Evolutionary conservation across 768 basidiomycete species (phyloP).

Genomic region (Tylopilus sp.): DNA sequence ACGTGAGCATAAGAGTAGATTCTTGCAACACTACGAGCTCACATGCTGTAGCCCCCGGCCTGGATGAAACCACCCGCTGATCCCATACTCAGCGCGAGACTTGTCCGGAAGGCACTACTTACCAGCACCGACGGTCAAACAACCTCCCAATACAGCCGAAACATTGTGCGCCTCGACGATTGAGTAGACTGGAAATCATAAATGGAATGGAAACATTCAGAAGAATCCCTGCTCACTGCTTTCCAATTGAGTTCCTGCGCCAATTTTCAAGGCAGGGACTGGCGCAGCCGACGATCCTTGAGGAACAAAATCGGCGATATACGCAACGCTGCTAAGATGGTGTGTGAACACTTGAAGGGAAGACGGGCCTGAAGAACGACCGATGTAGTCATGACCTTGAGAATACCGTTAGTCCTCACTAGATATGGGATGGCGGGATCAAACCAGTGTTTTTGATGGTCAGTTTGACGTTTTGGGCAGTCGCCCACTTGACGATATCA

Average conservation of each 20-base stretch:
- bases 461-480: slow-evolving; percentile 16
- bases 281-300: slow-evolving; percentile 12
- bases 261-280: slow-evolving; percentile 17
- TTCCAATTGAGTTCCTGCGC: slow-evolving; percentile 14
- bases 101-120: not conserved
- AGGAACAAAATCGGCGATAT: slow-evolving; percentile 16
- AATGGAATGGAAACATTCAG: no score
- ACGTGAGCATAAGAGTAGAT: not conserved
- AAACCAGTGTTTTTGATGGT: slow-evolving; percentile 13
- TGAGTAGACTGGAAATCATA: no score
- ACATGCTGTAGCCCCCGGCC: slow-evolving; percentile 46
- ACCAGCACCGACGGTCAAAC: slow-evolving; percentile 21
- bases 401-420: no score
- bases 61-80: slow-evolving; percentile 46
- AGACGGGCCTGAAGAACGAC: slow-evolving; percentile 22
- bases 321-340: slow-evolving; percentile 7
- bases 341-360: slow-evolving; percentile 25
- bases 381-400: slow-evolving; percentile 23
- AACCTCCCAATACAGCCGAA: slow-evolving; percentile 5
- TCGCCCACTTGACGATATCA: slow-evolving; percentile 18
- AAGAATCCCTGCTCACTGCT: no score
- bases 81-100: not conserved
- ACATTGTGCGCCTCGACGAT: no score
- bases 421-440: no score
- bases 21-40: not conserved